Conservation (phyloP, 2,329 filamentous ascomycete genomes). For the Alternaria burnsii region DNA sequence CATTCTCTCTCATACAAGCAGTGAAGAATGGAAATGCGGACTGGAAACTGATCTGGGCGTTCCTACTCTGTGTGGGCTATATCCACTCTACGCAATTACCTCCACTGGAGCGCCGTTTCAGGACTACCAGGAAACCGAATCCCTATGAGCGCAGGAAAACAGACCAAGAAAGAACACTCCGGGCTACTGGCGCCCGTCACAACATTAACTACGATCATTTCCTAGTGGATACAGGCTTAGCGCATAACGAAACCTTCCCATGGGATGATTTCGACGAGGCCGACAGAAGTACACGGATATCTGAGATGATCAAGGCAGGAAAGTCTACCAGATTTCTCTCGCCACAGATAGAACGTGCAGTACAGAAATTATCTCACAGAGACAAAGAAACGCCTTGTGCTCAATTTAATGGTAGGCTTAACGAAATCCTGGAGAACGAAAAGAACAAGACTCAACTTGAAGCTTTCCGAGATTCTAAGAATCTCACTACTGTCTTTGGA, state of each 20-base stretch:
- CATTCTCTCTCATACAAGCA: background rate
- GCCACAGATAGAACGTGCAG: background rate
- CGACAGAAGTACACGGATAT: background rate
- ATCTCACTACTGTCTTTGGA: background rate
- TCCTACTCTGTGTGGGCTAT: conserved; percentile 20
- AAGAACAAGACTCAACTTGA: background rate
- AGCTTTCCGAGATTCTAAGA: background rate
- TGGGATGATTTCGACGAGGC: background rate
- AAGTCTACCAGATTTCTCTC: background rate
- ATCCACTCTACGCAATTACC: background rate
- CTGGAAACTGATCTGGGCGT: conserved; percentile 26
- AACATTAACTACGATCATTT: background rate
- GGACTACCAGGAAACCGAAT: too few species aligned
- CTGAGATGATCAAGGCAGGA: background rate
- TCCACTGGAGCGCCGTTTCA: conserved; percentile 1
- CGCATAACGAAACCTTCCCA: background rate
- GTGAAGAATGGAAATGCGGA: conserved; percentile 14
- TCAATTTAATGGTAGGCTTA: background rate
- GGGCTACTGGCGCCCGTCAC: background rate
- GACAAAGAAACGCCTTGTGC: background rate
- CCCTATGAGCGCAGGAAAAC: background rate
- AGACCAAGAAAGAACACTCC: background rate
- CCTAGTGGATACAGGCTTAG: background rate
- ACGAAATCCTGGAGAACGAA: background rate
- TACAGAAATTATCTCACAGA: background rate